Conservation (phyloP, 1,284 basidiomycete species). For the Ceratobasidium sp. region DNA sequence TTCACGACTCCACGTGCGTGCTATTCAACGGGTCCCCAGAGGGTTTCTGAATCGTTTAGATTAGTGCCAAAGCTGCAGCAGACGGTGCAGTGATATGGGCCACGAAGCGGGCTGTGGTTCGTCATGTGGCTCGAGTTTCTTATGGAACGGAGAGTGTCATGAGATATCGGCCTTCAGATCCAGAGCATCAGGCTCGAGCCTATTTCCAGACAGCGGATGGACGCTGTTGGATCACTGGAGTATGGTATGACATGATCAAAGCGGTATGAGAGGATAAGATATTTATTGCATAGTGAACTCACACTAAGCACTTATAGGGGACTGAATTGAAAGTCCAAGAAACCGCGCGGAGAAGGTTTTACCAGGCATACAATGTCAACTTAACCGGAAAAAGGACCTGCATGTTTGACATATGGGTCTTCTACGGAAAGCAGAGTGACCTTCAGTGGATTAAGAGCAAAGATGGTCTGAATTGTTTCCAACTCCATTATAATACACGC, state of each 20-base stretch:
- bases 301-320: no score
- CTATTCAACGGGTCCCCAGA: no score
- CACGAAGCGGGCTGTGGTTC: background rate
- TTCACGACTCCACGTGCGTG: slow-evolving; percentile 4
- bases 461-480: background rate
- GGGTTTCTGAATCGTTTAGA: no score
- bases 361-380: background rate
- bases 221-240: background rate
- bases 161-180: background rate
- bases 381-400: background rate
- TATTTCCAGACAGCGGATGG: background rate
- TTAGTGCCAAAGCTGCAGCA: background rate
- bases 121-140: background rate
- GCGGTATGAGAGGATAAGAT: background rate
- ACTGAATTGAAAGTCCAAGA: background rate
- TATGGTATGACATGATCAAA: slow-evolving; percentile 16
- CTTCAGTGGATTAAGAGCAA: background rate
- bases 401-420: background rate
- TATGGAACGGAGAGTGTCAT: background rate
- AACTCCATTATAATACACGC: background rate
- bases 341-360: background rate
- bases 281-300: background rate
- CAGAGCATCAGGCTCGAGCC: slow-evolving; percentile 6
- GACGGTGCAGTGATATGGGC: background rate
- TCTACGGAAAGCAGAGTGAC: background rate